Evolutionary conservation across 2,329 filamentous ascomycete species (phyloP).

Genomic region (Neofusicoccum parvum): DNA sequence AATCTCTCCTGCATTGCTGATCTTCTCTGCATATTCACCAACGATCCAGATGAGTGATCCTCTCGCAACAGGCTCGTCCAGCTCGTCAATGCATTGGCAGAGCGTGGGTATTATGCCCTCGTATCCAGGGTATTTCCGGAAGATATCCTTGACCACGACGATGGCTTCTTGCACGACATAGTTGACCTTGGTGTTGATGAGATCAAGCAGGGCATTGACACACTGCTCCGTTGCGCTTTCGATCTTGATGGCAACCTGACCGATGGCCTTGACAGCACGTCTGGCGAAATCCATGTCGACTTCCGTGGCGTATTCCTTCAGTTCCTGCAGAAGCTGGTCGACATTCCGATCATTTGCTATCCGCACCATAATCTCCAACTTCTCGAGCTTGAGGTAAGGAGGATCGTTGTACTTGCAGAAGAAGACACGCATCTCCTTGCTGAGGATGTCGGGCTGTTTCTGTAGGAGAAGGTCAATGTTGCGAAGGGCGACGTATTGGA

Average conservation of each 20-base stretch:
- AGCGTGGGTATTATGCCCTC: conserved; percentile 96
- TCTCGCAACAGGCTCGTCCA: conserved; percentile 90
- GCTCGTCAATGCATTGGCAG: conserved; percentile 93
- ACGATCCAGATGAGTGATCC: conserved; percentile 98
- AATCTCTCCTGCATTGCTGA: conserved; percentile 97
- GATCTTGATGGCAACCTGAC: conserved; percentile 98
- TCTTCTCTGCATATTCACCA: conserved; percentile 98
- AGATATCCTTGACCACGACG: conserved; percentile 98
- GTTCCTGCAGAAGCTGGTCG: conserved; percentile 87
- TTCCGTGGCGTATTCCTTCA: conserved; percentile 97
- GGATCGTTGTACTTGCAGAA: conserved; percentile 99
- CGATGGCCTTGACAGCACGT: conserved; percentile 91
- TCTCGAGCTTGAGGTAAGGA: conserved; percentile 95
- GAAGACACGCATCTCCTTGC: conserved; percentile 96
- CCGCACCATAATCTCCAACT: conserved; percentile 98
- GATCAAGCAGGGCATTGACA: conserved; percentile 87
- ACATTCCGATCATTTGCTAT: conserved; percentile 98
- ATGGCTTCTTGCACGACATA: conserved; percentile 98
- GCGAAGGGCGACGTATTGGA: conserved; percentile 93
- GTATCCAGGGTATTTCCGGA: conserved; percentile 95
- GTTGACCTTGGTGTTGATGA: conserved; percentile 97
- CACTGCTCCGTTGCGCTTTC: conserved; percentile 93
- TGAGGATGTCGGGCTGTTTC: conserved; percentile 93
- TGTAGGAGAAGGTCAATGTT: conserved; percentile 97
- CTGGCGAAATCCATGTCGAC: conserved; percentile 99